Percentiles rank a stretch among this genome's conserved stretches.
Conservation (phyloP, 495 filamentous ascomycete species). For the Letharia lupina region DNA sequence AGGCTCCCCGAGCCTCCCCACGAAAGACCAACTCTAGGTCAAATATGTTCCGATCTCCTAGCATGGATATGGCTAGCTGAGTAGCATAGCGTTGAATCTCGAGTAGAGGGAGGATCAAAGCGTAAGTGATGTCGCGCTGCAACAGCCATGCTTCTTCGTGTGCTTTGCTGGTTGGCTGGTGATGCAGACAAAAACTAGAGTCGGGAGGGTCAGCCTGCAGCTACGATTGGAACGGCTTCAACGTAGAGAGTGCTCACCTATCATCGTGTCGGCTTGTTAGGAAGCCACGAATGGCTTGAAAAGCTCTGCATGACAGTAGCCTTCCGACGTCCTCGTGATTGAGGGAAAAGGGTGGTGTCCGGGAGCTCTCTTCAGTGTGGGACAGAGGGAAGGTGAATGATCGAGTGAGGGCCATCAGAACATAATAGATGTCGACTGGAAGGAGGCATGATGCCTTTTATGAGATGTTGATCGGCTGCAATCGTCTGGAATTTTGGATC, state of each 20-base stretch:
- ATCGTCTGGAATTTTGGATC: no score
- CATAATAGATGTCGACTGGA: neutral
- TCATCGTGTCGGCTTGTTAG: constrained; percentile 23
- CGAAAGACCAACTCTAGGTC: constrained; percentile 53
- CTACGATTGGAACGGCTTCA: constrained; percentile 32
- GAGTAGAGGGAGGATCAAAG: constrained; percentile 49
- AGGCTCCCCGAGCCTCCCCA: constrained; percentile 50
- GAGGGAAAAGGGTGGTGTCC: constrained; percentile 41
- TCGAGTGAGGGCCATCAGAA: constrained; percentile 12
- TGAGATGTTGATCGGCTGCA: neutral
- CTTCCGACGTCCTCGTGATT: constrained; percentile 32
- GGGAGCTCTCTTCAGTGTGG: constrained; percentile 6
- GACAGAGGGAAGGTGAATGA: constrained; percentile 11
- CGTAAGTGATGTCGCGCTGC: constrained; percentile 55
- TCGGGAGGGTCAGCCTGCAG: constrained; percentile 13
- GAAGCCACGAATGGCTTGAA: constrained; percentile 37
- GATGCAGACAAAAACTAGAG: constrained; percentile 43
- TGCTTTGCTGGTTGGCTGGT: constrained; percentile 34
- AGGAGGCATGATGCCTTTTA: constrained; percentile 6
- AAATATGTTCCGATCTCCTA: constrained; percentile 38
- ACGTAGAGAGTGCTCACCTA: constrained; percentile 36
- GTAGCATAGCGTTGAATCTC: constrained; percentile 48
- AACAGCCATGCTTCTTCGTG: constrained; percentile 44
- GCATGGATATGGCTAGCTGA: constrained; percentile 39
- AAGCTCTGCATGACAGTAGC: constrained; percentile 38